phyloP scores from a whole-genome alignment of 2,329 filamentous ascomycete genomes.

The Sporothrix euskadiensis region DNA sequence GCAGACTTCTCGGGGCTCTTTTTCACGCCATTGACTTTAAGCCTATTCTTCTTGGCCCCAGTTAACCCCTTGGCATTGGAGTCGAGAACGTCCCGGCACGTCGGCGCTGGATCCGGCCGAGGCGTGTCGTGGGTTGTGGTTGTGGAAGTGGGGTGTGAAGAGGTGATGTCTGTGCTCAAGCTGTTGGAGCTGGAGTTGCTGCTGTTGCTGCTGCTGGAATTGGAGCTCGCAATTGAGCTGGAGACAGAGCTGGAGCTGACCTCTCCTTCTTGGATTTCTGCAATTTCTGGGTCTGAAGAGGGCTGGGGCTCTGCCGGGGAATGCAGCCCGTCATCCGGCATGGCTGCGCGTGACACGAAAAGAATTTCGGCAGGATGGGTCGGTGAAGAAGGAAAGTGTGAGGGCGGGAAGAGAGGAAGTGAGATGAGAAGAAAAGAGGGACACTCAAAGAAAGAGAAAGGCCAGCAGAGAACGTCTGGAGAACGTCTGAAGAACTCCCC shows the following conservation, averaged over 20 bases:
- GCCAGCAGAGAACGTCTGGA: background rate
- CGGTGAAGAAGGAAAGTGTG: background rate
- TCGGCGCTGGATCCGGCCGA: conserved; percentile 21
- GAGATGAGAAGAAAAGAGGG: background rate
- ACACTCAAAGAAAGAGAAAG: background rate
- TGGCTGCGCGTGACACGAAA: conserved; percentile 9
- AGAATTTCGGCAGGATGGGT: background rate
- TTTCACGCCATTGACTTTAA: background rate
- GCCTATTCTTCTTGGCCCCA: background rate
- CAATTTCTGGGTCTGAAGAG: background rate
- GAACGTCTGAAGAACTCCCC: background rate
- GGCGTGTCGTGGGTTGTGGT: background rate
- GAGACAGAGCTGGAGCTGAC: background rate
- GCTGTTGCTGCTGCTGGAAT: background rate
- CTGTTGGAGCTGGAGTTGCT: background rate
- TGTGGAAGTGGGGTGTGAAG: background rate
- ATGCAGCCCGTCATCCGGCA: conserved; percentile 20
- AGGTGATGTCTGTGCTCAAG: background rate
- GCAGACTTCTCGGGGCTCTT: background rate
- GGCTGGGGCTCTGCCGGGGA: background rate
- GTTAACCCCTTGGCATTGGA: background rate
- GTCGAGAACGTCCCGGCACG: background rate
- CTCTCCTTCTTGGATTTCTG: background rate
- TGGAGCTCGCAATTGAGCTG: background rate
- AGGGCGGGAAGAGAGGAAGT: background rate